phyloP scores from a whole-genome alignment of 1,284 basidiomycete genomes.

The Microbotryum saponariae region DNA sequence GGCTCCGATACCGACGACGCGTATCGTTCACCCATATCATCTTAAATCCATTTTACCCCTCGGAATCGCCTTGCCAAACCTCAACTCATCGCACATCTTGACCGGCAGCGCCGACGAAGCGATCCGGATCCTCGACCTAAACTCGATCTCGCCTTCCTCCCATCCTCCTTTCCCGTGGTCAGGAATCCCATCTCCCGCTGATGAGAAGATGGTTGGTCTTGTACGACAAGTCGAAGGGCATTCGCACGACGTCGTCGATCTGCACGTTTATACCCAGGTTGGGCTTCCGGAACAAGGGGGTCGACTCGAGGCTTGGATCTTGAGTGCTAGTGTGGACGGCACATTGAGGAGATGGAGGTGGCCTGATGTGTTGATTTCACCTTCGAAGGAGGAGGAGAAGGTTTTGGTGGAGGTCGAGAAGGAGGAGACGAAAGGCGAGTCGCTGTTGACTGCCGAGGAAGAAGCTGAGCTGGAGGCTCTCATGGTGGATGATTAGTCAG shows the following conservation, averaged over 20 bases:
- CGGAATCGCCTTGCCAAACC: constrained; percentile 47
- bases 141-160: constrained; percentile 12
- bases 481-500: constrained; percentile 23
- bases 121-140: constrained; percentile 51
- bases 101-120: constrained; percentile 69
- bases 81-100: constrained; percentile 60
- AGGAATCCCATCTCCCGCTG: constrained; percentile 13
- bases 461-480: constrained; percentile 28
- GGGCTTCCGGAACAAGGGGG: constrained; percentile 44
- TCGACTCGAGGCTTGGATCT: constrained; percentile 50
- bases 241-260: constrained; percentile 70
- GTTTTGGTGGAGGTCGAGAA: constrained; percentile 11
- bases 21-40: constrained; percentile 57
- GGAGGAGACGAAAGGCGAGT: constrained; percentile 13
- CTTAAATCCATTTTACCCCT: constrained; percentile 68
- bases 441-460: constrained; percentile 29
- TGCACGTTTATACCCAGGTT: constrained; percentile 61
- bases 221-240: constrained; percentile 64
- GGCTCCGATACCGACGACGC: constrained; percentile 45
- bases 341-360: constrained; percentile 64
- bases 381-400: background rate
- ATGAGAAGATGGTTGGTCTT: constrained; percentile 39
- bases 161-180: constrained; percentile 2
- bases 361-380: constrained; percentile 13
- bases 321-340: constrained; percentile 73